phyloP scores from a whole-genome alignment of 1,139 yeast genomes.

The Candida sojae region DNA sequence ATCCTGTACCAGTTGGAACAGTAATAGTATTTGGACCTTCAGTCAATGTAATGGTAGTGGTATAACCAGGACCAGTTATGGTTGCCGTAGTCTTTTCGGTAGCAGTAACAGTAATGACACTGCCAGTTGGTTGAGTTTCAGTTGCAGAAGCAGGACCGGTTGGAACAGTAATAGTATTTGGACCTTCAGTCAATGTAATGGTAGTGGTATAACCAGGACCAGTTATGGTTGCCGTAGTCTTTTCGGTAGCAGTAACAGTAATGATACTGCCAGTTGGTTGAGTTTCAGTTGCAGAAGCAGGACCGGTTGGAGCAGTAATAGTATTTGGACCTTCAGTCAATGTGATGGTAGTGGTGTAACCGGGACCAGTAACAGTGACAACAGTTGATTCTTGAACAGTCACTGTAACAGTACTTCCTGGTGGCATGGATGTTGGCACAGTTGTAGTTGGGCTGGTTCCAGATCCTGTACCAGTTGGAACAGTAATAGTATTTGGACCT shows the following conservation, averaged over 20 bases:
- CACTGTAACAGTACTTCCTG: background rate
- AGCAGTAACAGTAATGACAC: slow-evolving; percentile 1
- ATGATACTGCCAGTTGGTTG: background rate
- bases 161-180: too few relatives aligned
- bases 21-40: background rate
- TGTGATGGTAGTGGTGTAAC: background rate
- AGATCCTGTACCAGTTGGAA: background rate
- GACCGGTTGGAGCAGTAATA: background rate
- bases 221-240: too few relatives aligned
- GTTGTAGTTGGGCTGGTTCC: background rate
- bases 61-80: slow-evolving; percentile 2
- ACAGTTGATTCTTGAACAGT: background rate
- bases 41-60: background rate
- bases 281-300: background rate
- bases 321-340: background rate
- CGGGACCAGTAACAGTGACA: background rate
- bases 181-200: too few relatives aligned
- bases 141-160: too few relatives aligned
- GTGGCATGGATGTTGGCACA: background rate
- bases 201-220: too few relatives aligned
- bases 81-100: background rate
- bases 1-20: background rate
- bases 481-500: background rate
- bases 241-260: too few relatives aligned
- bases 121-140: too few relatives aligned